phyloP scores from a whole-genome alignment of 257 asterid genomes.

The Scutellaria galericulata region DNA sequence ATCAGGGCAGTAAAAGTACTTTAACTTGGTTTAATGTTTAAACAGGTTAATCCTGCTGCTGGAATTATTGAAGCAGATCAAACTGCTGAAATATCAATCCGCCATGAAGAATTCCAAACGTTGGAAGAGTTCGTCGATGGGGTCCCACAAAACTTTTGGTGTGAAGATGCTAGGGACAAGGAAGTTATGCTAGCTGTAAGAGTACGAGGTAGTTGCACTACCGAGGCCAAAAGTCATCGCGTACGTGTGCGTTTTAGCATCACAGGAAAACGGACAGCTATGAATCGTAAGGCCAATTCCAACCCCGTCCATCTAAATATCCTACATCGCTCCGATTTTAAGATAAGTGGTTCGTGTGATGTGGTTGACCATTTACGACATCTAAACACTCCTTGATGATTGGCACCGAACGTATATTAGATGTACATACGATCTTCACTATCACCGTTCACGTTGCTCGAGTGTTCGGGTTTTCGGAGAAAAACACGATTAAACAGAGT shows the following conservation, averaged over 20 bases:
- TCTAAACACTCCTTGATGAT: conserved; percentile 64
- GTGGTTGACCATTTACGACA: conserved; percentile 68
- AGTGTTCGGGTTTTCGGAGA: neutral
- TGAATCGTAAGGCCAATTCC: conserved; percentile 44
- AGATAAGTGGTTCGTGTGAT: conserved; percentile 60
- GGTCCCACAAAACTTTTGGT: conserved; percentile 79
- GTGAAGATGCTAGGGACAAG: conserved; percentile 95
- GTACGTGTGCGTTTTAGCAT: conserved; percentile 81
- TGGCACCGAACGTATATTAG: neutral
- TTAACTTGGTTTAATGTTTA: no score
- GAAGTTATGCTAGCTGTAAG: conserved; percentile 69
- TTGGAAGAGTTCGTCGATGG: conserved; percentile 94
- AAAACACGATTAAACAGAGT: neutral
- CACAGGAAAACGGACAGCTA: conserved; percentile 63
- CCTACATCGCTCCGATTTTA: conserved; percentile 74
- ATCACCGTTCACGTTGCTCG: neutral
- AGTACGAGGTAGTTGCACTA: conserved; percentile 67
- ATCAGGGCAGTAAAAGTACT: no score
- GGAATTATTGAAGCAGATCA: conserved; percentile 80
- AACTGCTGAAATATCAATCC: conserved; percentile 72
- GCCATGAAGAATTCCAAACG: conserved; percentile 76
- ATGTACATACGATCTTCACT: conserved; percentile 6
- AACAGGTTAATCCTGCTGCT: conserved; percentile 79
- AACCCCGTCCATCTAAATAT: conserved; percentile 50
- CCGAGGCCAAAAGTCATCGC: conserved; percentile 64